phyloP scores from a whole-genome alignment of 23 red algal genomes.

The Gracilariopsis chorda region DNA sequence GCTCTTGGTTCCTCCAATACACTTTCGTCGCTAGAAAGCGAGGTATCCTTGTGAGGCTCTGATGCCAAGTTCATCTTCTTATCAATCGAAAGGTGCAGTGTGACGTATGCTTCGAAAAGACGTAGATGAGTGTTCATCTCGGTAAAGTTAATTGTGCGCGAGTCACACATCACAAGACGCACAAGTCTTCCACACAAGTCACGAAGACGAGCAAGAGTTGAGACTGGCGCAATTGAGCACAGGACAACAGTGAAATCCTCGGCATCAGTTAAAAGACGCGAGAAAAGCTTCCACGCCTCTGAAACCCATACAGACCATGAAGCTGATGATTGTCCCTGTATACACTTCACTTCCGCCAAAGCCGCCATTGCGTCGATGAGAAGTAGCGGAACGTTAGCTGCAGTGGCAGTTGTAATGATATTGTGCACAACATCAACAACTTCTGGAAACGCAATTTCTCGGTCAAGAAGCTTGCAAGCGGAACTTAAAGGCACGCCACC shows the following conservation, averaged over 20 bases:
- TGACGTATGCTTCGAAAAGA: conserved; percentile 78
- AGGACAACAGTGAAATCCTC: conserved; percentile 73
- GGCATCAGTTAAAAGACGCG: conserved; percentile 60
- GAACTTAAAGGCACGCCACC: conserved; percentile 42
- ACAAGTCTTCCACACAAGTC: conserved; percentile 63
- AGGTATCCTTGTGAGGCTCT: neutral
- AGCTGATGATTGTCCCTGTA: conserved; percentile 26
- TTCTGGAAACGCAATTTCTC: conserved; percentile 39
- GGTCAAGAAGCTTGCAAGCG: conserved; percentile 32
- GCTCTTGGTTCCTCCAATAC: neutral
- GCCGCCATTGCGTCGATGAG: conserved; percentile 61
- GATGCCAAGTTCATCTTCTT: conserved; percentile 63
- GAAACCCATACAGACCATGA: conserved; percentile 62
- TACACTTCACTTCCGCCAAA: conserved; percentile 70
- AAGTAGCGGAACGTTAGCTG: conserved; percentile 65
- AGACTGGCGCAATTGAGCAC: conserved; percentile 58
- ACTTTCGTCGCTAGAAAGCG: neutral
- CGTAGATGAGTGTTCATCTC: conserved; percentile 77
- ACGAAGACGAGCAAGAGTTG: conserved; percentile 44
- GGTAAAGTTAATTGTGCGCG: conserved; percentile 7
- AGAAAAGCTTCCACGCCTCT: conserved; percentile 77
- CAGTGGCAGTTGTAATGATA: conserved; percentile 10
- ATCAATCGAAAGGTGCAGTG: conserved; percentile 53
- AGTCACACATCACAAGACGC: conserved; percentile 60
- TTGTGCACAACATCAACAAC: conserved; percentile 59